phyloP scores from a whole-genome alignment of 768 basidiomycete species.

The Suillus plorans region DNA sequence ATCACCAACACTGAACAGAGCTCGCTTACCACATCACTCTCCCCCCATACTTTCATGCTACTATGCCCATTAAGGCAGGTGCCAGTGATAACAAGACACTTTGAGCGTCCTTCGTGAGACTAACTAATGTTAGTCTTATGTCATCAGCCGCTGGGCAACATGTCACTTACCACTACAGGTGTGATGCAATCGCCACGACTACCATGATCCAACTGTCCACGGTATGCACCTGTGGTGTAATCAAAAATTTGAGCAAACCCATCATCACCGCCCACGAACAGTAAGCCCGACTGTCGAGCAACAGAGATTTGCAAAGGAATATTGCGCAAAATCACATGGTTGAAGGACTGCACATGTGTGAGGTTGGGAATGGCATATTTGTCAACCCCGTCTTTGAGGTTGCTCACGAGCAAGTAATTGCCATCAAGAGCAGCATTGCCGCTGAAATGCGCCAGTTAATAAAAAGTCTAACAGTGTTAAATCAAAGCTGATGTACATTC shows the following conservation, averaged over 20 bases:
- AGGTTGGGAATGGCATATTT: constrained; percentile 5
- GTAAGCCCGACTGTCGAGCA: neutral
- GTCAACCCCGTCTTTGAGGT: constrained; percentile 10
- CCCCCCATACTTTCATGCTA: too few species aligned
- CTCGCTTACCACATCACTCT: too few species aligned
- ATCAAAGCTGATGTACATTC: neutral
- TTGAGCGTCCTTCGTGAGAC: too few species aligned
- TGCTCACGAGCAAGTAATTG: constrained; percentile 8
- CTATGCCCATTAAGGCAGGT: too few species aligned
- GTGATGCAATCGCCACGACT: neutral
- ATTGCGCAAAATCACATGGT: constrained; percentile 8
- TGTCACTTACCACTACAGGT: neutral
- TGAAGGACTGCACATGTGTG: neutral
- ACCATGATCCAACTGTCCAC: neutral
- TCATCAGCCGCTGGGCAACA: too few species aligned
- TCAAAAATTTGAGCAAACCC: too few species aligned
- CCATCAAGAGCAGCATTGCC: constrained; percentile 6
- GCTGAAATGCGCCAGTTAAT: constrained; percentile 1
- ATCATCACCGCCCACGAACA: constrained; percentile 11
- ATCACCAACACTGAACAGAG: too few species aligned
- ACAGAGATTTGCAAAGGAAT: constrained; percentile 7
- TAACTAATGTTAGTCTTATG: too few species aligned
- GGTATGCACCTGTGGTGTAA: neutral
- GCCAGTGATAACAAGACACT: too few species aligned
- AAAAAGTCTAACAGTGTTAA: neutral